Evolutionary conservation across 1,284 basidiomycete genomes (phyloP), one percentile per base, ranked within the genome.

Genomic region (Microstroma glucosiphilum): DNA sequence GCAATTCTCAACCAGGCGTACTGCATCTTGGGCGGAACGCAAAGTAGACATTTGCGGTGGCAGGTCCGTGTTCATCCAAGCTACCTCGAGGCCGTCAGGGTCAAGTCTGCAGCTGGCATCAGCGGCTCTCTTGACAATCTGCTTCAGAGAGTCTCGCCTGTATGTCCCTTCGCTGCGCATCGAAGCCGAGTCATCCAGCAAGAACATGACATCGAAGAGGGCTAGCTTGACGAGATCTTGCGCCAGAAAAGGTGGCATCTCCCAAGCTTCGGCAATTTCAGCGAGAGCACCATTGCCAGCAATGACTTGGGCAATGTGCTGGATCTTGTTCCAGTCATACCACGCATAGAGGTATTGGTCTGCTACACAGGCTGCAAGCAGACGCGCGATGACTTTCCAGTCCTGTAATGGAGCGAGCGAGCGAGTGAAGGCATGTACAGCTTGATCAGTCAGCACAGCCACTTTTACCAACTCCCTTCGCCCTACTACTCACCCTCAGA

Each of bases 291-390:
- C 71, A 0, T 65, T 63, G 23, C 25, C 42, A 12, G 71, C 72
- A 17, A 75, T 63, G 42, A 70, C 66, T 8, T 70, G 66, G 8
- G 72, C 66, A 12, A 75, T 71, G n/a, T 61, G 56, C 12, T 58
- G 54, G 12, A 73, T 51, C n/a, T 66, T 59, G 8, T 59, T 40
- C 30, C 67, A 75, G 12, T 63, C 64, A 63, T 72, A 75, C 57
- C 71, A 75, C n/a, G 72, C 56, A 41, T 73, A 75, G n/a, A 75
- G 68, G 53, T 66, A 66, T 56, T 73, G 72, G 41, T 75, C 71
- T 62, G 66, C 65, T 9, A 75, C 72, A 21, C 69, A 71, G 4
- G 67, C 63, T 2, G 69, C 61, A n/a, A 75, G 65, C 17, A 75
- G 54, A 41, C 66, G 67, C 46, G 71, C 71, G 43, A 72, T 75